A percentile compares a stretch with the other conserved stretches of the same genome.
These are phyloP conservation scores for Russula foetens DNA, from an alignment of 768 basidiomycete species.

Conservation along the genomic window DNA sequence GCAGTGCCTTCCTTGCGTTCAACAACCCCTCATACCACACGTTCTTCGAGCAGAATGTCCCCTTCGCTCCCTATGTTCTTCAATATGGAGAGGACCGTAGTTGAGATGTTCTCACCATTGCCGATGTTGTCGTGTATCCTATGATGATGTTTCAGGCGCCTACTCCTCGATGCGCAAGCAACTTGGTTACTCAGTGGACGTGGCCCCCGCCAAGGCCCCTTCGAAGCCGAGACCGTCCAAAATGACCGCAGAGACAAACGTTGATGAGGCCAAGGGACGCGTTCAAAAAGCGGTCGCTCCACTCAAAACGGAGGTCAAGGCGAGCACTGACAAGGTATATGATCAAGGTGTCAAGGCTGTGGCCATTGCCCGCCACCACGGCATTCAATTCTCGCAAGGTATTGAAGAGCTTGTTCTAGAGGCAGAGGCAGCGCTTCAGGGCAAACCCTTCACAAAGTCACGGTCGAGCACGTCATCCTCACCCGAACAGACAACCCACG, in stretches of 20 bases:
- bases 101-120: constrained; percentile 70
- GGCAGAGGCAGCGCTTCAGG: constrained; percentile 64
- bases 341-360: constrained; percentile 31
- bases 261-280: constrained; percentile 38
- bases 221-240: background rate
- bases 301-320: constrained; percentile 43
- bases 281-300: constrained; percentile 36
- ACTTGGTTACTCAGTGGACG: constrained; percentile 31
- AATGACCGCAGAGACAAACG: constrained; percentile 26
- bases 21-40: constrained; percentile 76
- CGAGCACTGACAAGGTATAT: constrained; percentile 27
- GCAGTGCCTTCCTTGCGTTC: constrained; percentile 72
- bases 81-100: constrained; percentile 73
- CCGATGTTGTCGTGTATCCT: constrained; percentile 47
- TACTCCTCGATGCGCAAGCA: constrained; percentile 46
- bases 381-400: constrained; percentile 50
- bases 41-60: constrained; percentile 75
- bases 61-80: constrained; percentile 66
- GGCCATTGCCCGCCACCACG: constrained; percentile 37
- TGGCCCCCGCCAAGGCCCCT: background rate
- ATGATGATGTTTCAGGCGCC: constrained; percentile 39
- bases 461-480: constrained; percentile 22
- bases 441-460: constrained; percentile 31
- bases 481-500: constrained; percentile 22
- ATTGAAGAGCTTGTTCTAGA: constrained; percentile 58